Base-by-base conservation (phyloP, 2,329 filamentous ascomycete species). In the Sporothrix brasiliensis region DNA sequence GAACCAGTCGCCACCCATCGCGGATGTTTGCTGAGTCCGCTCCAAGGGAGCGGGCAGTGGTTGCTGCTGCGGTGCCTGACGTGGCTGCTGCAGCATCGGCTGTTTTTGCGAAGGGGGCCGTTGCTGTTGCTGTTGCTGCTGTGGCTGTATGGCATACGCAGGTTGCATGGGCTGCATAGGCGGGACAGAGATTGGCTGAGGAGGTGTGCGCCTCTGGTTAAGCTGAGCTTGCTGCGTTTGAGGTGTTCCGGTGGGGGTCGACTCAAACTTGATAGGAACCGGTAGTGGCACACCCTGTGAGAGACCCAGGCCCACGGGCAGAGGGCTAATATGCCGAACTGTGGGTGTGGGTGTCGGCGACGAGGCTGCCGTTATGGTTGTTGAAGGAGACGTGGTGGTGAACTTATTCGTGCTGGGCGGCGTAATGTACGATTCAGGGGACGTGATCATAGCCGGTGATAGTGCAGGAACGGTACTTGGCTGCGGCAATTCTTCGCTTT, bases 1-100 rank as follows among this genome's bases (percentile, higher is more conserved):
- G 77, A 86, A 87, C 86, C 86, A 88, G 71, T 82, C 80, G 6
- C 80, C 79, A 3, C 81, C 77, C 7, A 79, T 79, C 0, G 80
- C 79, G 27, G 85, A 80, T 1, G 60, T 30, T 21, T 67, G 14
- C 53, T 83, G 80, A 71, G 82, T 83, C 27, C 79, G 80, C 21
- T 75, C 75, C 6, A 76, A 74, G 3, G 77, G 77, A 16, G 77
- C 76, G 7, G 78, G 76, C 4, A 73, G 71, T 52, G 69, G 58
- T 21, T 60, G 72, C 21, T 66, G 69, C 16, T 52, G 70, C 9
- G 69, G 69, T 2, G 53, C 44, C 16, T 60, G 68, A n/a, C 44
- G 61, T 4, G 65, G 65, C n/a, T 52, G 52, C 16, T 54, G 67
- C 10, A 27, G 50, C 10, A 56, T 27, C n/a, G 56, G 63, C 4